Percentiles rank a stretch among this genome's conserved stretches.
Evolutionary conservation across 2,329 filamentous ascomycete genomes (phyloP).

Genomic region (Blastomyces silverae): DNA sequence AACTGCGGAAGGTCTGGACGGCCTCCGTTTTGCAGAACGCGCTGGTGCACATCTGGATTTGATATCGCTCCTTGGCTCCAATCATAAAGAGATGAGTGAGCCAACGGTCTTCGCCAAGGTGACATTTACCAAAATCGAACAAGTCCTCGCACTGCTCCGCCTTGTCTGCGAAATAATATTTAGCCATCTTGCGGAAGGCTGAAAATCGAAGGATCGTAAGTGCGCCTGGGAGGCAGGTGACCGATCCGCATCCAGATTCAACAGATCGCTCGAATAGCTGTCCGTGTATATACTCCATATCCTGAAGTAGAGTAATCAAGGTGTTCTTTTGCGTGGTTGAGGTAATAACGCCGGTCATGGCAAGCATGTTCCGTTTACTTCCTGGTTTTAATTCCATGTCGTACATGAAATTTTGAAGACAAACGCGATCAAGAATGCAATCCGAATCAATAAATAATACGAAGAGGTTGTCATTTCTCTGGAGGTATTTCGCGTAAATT

Average conservation of each 20-base stretch:
- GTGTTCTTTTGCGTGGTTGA: constrained; percentile 84
- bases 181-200: constrained; percentile 92
- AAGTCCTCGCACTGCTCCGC: constrained; percentile 91
- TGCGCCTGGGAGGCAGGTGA: constrained; percentile 92
- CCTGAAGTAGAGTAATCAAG: constrained; percentile 84
- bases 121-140: constrained; percentile 94
- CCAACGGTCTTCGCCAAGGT: constrained; percentile 93
- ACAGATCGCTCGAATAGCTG: constrained; percentile 94
- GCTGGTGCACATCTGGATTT: constrained; percentile 95
- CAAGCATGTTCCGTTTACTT: constrained; percentile 85
- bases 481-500: constrained; percentile 80
- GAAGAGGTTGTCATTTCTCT: constrained; percentile 84
- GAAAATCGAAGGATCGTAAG: constrained; percentile 93
- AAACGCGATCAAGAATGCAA: constrained; percentile 84
- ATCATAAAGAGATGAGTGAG: constrained; percentile 99
- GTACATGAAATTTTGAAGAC: constrained; percentile 95
- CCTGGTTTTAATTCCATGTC: constrained; percentile 97
- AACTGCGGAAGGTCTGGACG: constrained; percentile 74
- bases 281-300: constrained; percentile 97
- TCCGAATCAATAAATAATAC: constrained; percentile 97
- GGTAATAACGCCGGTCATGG: constrained; percentile 96
- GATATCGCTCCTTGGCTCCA: constrained; percentile 82
- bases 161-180: constrained; percentile 97
- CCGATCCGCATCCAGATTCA: constrained; percentile 86
- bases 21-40: constrained; percentile 98